These are phyloP conservation scores for Nicotiana sylvestris DNA, from an alignment of 257 asterid species.

Conservation along the genomic window DNA sequence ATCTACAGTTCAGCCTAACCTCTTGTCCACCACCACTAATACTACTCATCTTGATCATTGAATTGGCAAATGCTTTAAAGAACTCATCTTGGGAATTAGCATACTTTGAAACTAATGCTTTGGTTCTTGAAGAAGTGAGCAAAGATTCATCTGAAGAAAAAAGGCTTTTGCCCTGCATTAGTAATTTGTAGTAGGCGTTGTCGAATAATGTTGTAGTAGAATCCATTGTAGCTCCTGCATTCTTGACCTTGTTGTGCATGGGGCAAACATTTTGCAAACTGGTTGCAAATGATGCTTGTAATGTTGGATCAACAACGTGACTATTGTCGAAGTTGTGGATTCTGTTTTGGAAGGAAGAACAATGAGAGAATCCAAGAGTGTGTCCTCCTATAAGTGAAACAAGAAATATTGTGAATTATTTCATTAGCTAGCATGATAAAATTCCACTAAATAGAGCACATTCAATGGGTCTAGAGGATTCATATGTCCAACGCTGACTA, in stretches of 20 bases:
- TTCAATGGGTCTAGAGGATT: no score
- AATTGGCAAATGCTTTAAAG: conserved; percentile 42
- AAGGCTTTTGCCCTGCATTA: conserved; percentile 39
- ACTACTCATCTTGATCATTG: conserved; percentile 21
- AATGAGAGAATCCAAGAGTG: conserved; percentile 78
- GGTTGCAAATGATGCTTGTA: conserved; percentile 53
- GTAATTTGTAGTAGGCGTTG: no score
- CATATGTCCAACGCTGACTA: no score
- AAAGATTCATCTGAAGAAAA: conserved; percentile 73
- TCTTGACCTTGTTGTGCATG: conserved; percentile 41
- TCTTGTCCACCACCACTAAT: conserved; percentile 55
- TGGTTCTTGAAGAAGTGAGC: conserved; percentile 37
- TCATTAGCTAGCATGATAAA: no score
- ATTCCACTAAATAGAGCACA: no score
- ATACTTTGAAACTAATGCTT: conserved; percentile 47
- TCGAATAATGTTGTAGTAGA: conserved; percentile 40
- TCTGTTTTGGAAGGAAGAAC: conserved; percentile 78
- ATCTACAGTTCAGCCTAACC: conserved; percentile 48
- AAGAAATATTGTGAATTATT: no score
- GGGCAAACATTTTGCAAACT: conserved; percentile 23
- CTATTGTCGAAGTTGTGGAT: conserved; percentile 34
- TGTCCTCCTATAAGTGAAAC: conserved; percentile 57
- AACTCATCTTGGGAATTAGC: conserved; percentile 51
- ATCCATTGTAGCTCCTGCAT: conserved; percentile 59
- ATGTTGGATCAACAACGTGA: conserved; percentile 45